Evolutionary conservation across 108 stramenopile genomes (phyloP).

Genomic region (Aurantiochytrium sp.): DNA sequence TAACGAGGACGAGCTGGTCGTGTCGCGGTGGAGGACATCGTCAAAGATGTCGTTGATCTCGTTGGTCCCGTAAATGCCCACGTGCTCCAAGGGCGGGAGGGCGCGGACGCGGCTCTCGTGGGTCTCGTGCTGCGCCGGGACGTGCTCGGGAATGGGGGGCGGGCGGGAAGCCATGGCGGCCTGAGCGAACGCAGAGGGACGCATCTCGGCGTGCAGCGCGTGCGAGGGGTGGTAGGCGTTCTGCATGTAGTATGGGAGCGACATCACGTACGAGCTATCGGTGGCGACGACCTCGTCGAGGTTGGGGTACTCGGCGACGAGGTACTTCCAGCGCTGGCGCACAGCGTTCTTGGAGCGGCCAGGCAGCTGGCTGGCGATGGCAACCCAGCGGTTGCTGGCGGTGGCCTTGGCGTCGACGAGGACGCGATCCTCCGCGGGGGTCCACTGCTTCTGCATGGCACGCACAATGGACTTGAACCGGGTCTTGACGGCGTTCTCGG

Average conservation of each 20-base stretch:
- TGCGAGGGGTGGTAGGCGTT: neutral
- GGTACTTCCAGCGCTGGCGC: slow-evolving; percentile 29
- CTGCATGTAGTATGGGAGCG: neutral
- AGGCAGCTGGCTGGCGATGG: slow-evolving; percentile 3
- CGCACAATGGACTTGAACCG: slow-evolving; percentile 31
- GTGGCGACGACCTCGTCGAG: neutral
- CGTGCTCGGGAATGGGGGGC: neutral
- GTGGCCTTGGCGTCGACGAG: neutral
- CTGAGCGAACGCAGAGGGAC: neutral
- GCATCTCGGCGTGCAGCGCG: neutral
- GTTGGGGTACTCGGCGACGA: neutral
- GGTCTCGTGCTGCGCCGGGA: neutral
- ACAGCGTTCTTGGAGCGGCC: neutral
- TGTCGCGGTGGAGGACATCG: too few relatives aligned
- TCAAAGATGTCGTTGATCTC: too few relatives aligned
- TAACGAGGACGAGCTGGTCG: too few relatives aligned
- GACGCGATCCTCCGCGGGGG: neutral
- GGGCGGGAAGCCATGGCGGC: neutral
- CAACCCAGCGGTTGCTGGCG: neutral
- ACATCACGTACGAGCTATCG: neutral
- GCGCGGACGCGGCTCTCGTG: too few relatives aligned
- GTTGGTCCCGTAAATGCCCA: too few relatives aligned
- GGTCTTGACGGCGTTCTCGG: slow-evolving; percentile 55
- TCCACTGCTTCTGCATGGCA: neutral
- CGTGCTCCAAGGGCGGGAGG: too few relatives aligned